phyloP scores from a whole-genome alignment of 2,329 filamentous ascomycete genomes.

The Fusarium pilosicola region DNA sequence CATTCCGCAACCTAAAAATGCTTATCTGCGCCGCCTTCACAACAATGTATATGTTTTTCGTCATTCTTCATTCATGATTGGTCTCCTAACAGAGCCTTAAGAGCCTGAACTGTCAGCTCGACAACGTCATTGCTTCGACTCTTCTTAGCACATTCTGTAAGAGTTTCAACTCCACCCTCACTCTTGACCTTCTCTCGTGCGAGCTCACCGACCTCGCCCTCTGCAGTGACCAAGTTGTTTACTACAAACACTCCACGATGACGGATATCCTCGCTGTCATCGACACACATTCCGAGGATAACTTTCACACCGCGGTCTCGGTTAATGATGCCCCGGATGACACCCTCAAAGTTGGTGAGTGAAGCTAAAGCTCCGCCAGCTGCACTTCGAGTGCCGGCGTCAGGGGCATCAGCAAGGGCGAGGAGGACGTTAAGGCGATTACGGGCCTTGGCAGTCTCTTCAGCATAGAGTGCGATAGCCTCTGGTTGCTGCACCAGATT shows the following conservation, averaged over 20 bases:
- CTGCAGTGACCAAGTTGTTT: constrained; percentile 75
- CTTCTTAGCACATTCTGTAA: constrained; percentile 77
- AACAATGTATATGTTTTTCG: constrained; percentile 6
- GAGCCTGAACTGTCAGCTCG: constrained; percentile 74
- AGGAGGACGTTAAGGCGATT: constrained; percentile 85
- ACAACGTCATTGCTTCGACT: constrained; percentile 76
- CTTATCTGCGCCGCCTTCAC: constrained; percentile 2
- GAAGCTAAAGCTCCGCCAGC: constrained; percentile 90
- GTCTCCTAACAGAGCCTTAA: constrained; percentile 72
- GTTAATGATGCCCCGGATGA: constrained; percentile 75
- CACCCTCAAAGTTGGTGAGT: constrained; percentile 80
- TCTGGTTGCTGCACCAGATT: constrained; percentile 81
- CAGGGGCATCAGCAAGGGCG: constrained; percentile 87
- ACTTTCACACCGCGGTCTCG: constrained; percentile 77
- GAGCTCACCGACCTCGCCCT: constrained; percentile 71
- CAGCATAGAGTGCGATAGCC: constrained; percentile 75
- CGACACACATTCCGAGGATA: constrained; percentile 82
- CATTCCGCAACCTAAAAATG: not conserved
- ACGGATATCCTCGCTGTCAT: constrained; percentile 74
- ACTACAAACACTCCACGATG: constrained; percentile 81
- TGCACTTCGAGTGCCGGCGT: constrained; percentile 80
- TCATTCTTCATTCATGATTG: constrained; percentile 29
- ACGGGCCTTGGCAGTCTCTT: constrained; percentile 71
- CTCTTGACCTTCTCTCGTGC: constrained; percentile 69
- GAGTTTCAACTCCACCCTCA: constrained; percentile 70